Base-by-base conservation (phyloP, 1,284 basidiomycete species). In the Hymenochaete sp. region DNA sequence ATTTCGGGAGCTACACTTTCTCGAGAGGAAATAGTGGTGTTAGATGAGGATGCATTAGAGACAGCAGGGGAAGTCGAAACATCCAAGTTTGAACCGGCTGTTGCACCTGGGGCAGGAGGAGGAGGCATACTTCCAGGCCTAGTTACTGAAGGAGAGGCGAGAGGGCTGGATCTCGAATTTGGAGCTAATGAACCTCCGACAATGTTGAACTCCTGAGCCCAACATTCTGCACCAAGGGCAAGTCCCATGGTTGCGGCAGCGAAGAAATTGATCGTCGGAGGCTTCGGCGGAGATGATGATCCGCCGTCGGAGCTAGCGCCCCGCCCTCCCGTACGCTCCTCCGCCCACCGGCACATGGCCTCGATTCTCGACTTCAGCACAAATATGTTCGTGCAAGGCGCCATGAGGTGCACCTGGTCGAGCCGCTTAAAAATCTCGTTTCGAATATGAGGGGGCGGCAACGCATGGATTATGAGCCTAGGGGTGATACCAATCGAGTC, bases 241-340 rank as follows among this genome's bases (percentile, higher is more conserved):
- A 79, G 67, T 1, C 70, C 69, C 0, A 70, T 72, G 38, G 70
- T 67, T 18, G 72, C 68, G 1, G 70, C 65, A 1, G 77, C 72
- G 52, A 80, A 80, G 59, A 82, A 77, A 43, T 72, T 69, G 36
- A 82, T 58, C 0, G 72, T 68, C 9, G 73, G 68, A 31, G 60
- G 63, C 19, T 63, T 56, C 6, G 22, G 16, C 29, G 21, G 9
- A 27, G 9, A n/a, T 29, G 39, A 4, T 16, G 39, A 5, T 29
- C 11, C 9, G 27, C 8, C 26, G 18, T 19, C 16, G 3, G 10
- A 13, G 10, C 16, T 37, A 11, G 5, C 10, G 3, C 4, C 22
- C 10, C 11, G 16, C 22, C n/a, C n/a, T n/a, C n/a, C n/a, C n/a
- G n/a, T n/a, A n/a, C n/a, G n/a, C n/a, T n/a, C 53, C 38, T 53